Conservation (phyloP, 2,329 filamentous ascomycete species). For the Fusarium goolgardi region DNA sequence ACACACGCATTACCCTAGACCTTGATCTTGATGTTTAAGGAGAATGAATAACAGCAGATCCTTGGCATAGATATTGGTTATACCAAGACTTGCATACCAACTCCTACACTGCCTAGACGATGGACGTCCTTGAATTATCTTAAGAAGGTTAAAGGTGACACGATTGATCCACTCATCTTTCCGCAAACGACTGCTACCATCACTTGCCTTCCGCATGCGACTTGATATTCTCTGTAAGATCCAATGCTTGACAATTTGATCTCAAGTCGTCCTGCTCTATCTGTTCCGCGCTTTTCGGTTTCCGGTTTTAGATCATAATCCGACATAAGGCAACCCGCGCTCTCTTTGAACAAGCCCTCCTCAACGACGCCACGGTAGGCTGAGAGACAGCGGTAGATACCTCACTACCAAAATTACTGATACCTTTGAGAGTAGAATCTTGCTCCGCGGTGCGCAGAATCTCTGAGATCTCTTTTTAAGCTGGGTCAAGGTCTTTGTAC, state of each 20-base stretch:
- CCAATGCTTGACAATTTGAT: neutral
- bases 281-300: neutral
- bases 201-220: neutral
- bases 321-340: conserved; percentile 3
- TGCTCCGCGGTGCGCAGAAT: neutral
- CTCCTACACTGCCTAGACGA: no score
- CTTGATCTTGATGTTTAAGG: neutral
- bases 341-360: neutral
- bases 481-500: neutral
- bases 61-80: no score
- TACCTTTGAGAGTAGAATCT: conserved; percentile 8
- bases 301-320: conserved; percentile 5
- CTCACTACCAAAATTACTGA: conserved; percentile 18
- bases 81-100: no score
- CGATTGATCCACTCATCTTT: no score
- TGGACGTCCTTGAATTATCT: no score
- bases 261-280: neutral
- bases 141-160: no score
- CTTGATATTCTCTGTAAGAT: neutral
- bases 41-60: neutral
- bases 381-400: neutral
- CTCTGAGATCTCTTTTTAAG: neutral
- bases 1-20: neutral
- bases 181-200: no score
- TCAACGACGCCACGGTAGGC: neutral